Evolutionary conservation across 108 stramenopile genomes (phyloP).

Genomic region (Cyclotella distinguenda): DNA sequence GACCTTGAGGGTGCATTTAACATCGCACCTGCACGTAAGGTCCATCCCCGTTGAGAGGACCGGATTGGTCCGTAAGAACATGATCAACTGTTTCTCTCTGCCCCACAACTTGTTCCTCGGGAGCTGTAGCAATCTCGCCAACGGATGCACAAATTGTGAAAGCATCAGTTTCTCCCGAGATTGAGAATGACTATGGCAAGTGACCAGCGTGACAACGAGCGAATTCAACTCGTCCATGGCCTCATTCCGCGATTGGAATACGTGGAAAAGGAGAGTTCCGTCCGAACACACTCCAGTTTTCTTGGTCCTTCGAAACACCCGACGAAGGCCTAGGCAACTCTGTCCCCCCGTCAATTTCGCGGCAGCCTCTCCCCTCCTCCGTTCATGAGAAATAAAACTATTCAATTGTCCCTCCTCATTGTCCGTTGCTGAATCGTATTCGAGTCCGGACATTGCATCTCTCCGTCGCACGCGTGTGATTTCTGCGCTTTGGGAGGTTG

Average conservation of each 20-base stretch:
- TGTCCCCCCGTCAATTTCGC: constrained; percentile 27
- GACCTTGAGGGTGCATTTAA: constrained; percentile 1
- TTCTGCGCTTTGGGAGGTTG: background rate
- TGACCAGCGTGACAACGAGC: constrained; percentile 15
- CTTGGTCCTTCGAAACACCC: constrained; percentile 12
- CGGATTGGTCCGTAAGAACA: constrained; percentile 27
- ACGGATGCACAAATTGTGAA: constrained; percentile 19
- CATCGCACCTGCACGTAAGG: constrained; percentile 2
- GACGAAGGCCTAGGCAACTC: constrained; percentile 17
- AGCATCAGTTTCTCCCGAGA: constrained; percentile 10
- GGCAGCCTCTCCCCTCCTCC: constrained; percentile 29
- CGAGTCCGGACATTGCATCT: constrained; percentile 14
- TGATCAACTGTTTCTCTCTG: constrained; percentile 1
- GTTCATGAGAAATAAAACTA: constrained; percentile 29
- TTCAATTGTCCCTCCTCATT: constrained; percentile 34
- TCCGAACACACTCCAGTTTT: background rate
- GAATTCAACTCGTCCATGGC: constrained; percentile 27
- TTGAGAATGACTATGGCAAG: constrained; percentile 8
- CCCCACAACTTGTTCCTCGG: constrained; percentile 11
- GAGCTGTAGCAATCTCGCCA: constrained; percentile 22
- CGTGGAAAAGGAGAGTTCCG: background rate
- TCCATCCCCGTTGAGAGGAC: background rate
- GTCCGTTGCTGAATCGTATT: constrained; percentile 29
- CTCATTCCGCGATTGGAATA: constrained; percentile 25
- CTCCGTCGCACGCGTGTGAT: constrained; percentile 5